Evolutionary conservation across 75 land plant species (phyloP).

Genomic region (Pinus albicaulis): DNA sequence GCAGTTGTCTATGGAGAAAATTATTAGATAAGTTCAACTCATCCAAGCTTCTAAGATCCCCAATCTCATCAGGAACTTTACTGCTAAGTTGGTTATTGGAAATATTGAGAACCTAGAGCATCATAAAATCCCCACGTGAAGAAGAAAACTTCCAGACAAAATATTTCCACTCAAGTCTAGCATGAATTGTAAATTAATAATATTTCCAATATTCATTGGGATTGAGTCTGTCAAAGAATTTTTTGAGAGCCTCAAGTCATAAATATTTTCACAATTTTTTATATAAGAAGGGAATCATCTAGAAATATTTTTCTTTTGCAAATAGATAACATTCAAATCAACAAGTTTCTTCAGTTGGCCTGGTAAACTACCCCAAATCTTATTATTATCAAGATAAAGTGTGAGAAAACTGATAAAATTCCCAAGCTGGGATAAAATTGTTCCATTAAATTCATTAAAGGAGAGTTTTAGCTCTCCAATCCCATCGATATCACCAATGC

Average conservation of each 20-base stretch:
- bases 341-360: slow-evolving; percentile 47
- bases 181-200: no score
- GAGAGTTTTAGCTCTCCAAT: slow-evolving; percentile 86
- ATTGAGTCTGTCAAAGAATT: no score
- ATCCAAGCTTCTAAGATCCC: no score
- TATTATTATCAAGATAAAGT: slow-evolving; percentile 52
- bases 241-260: slow-evolving; percentile 51
- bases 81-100: no score
- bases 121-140: no score
- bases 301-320: slow-evolving; percentile 47
- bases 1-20: slow-evolving; percentile 47
- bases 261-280: slow-evolving; percentile 45
- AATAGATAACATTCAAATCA: slow-evolving; percentile 53
- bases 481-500: slow-evolving; percentile 49
- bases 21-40: slow-evolving; percentile 68
- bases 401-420: slow-evolving; percentile 49
- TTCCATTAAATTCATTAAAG: no score
- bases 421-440: slow-evolving; percentile 62
- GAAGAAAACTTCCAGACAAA: no score
- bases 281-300: slow-evolving; percentile 60
- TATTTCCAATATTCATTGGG: no score
- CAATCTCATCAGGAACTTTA: slow-evolving; percentile 55
- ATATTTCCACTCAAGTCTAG: no score
- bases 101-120: no score
- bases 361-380: slow-evolving; percentile 54